Evolutionary conservation across 352 stramenopile genomes (phyloP).

Genomic region (Phytophthora rubi): DNA sequence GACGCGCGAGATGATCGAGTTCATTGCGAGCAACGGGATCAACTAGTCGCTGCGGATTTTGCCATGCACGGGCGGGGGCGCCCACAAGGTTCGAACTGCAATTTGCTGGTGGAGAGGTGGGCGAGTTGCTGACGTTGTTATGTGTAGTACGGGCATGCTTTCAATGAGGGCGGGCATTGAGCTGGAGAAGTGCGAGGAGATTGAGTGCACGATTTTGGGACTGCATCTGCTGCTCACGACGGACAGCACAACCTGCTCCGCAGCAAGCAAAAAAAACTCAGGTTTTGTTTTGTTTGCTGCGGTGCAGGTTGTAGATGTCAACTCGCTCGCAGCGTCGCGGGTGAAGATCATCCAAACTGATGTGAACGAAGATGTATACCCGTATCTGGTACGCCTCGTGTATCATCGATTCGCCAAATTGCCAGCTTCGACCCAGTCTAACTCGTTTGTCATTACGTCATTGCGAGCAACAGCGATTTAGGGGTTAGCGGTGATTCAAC

Average conservation of each 20-base stretch:
- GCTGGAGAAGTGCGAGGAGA: slow-evolving; percentile 92
- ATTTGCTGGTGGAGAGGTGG: background rate
- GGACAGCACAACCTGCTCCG: background rate
- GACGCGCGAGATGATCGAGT: slow-evolving; percentile 77
- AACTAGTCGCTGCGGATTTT: slow-evolving; percentile 83
- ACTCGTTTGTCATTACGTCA: background rate
- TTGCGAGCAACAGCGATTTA: too few relatives aligned
- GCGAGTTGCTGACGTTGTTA: background rate
- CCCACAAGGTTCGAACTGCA: slow-evolving; percentile 70
- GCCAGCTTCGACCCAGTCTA: background rate
- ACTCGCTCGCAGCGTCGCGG: slow-evolving; percentile 72
- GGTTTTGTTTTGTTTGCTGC: background rate
- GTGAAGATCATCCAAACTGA: slow-evolving; percentile 84
- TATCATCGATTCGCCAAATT: background rate
- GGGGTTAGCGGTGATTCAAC: background rate
- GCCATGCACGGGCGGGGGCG: slow-evolving; percentile 82
- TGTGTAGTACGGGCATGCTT: slow-evolving; percentile 68
- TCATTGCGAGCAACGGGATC: slow-evolving; percentile 76
- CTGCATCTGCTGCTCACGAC: slow-evolving; percentile 98
- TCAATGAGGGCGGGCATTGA: slow-evolving; percentile 84
- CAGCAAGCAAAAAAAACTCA: too few relatives aligned
- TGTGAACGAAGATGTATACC: slow-evolving; percentile 81
- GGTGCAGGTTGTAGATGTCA: slow-evolving; percentile 77
- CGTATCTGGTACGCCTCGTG: slow-evolving; percentile 69
- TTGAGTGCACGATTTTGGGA: slow-evolving; percentile 96